These are phyloP conservation scores for Trametes meyenii DNA, from an alignment of 768 basidiomycete species.

Conservation along the genomic window DNA sequence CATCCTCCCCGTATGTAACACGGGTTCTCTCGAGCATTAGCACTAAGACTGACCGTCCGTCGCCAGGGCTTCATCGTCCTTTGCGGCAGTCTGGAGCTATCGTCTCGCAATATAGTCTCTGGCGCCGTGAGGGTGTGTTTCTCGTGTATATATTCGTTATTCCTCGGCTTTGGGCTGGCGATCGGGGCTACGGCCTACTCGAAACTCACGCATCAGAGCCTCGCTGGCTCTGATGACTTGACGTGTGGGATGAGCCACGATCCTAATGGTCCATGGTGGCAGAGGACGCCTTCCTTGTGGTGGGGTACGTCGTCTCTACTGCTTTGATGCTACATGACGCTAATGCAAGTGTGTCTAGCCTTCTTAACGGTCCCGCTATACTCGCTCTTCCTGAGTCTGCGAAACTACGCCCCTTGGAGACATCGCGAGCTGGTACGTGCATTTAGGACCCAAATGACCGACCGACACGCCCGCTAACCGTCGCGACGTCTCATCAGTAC, in stretches of 20 bases:
- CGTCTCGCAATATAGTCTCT: slow-evolving; percentile 78
- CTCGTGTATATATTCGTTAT: slow-evolving; percentile 76
- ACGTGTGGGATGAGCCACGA: slow-evolving; percentile 60
- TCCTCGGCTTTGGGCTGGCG: slow-evolving; percentile 76
- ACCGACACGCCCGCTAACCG: not conserved
- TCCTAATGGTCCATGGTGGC: slow-evolving; percentile 69
- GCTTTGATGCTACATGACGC: not conserved
- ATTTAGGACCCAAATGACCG: no score
- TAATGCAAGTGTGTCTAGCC: slow-evolving; percentile 38
- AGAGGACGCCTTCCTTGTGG: slow-evolving; percentile 64
- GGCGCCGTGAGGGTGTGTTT: slow-evolving; percentile 87
- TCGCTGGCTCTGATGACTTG: slow-evolving; percentile 61
- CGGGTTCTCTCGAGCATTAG: not conserved
- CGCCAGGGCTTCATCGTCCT: slow-evolving; percentile 66
- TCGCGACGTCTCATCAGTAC: slow-evolving; percentile 31
- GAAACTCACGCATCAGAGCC: slow-evolving; percentile 49
- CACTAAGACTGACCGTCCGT: not conserved
- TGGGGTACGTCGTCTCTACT: slow-evolving; percentile 57
- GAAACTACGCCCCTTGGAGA: slow-evolving; percentile 62
- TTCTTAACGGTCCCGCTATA: slow-evolving; percentile 75
- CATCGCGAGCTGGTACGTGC: slow-evolving; percentile 56
- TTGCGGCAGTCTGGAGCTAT: slow-evolving; percentile 74
- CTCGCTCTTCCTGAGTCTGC: slow-evolving; percentile 65
- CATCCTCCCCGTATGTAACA: slow-evolving; percentile 65
- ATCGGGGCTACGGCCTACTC: slow-evolving; percentile 75